These are phyloP conservation scores for Pseudonitzschia pungens DNA, from an alignment of 108 stramenopile species.

Conservation along the genomic window DNA sequence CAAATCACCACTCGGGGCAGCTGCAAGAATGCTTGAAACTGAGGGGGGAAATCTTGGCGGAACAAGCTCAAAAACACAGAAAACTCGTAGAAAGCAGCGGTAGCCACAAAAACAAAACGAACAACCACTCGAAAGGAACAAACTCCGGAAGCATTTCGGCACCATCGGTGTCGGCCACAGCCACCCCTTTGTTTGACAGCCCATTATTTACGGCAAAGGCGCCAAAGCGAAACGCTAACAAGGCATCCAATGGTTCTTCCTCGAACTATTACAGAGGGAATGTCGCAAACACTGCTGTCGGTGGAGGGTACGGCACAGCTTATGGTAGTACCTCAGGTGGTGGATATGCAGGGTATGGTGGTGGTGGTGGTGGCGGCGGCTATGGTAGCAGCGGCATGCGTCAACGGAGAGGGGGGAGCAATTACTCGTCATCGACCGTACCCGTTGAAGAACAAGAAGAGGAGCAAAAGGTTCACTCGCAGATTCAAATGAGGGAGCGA, in stretches of 20 bases:
- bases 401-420: conserved; percentile 51
- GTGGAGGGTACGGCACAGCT: neutral
- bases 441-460: conserved; percentile 32
- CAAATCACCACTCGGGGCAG: conserved; percentile 47
- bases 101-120: conserved; percentile 20
- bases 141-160: neutral
- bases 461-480: conserved; percentile 42
- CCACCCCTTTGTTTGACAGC: conserved; percentile 38
- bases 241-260: conserved; percentile 1
- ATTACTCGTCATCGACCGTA: conserved; percentile 18
- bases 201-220: conserved; percentile 31
- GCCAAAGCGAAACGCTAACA: neutral
- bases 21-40: conserved; percentile 69
- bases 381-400: conserved; percentile 48
- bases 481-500: conserved; percentile 66
- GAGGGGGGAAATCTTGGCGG: conserved; percentile 64
- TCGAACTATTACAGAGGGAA: conserved; percentile 14
- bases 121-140: neutral
- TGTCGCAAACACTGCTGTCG: neutral
- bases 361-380: conserved; percentile 29
- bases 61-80: conserved; percentile 70
- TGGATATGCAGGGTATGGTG: conserved; percentile 36
- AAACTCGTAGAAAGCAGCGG: conserved; percentile 48
- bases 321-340: conserved; percentile 19
- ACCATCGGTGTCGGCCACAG: conserved; percentile 9